Conservation (phyloP, 768 basidiomycete species). For the Tephrocybe sp. region DNA sequence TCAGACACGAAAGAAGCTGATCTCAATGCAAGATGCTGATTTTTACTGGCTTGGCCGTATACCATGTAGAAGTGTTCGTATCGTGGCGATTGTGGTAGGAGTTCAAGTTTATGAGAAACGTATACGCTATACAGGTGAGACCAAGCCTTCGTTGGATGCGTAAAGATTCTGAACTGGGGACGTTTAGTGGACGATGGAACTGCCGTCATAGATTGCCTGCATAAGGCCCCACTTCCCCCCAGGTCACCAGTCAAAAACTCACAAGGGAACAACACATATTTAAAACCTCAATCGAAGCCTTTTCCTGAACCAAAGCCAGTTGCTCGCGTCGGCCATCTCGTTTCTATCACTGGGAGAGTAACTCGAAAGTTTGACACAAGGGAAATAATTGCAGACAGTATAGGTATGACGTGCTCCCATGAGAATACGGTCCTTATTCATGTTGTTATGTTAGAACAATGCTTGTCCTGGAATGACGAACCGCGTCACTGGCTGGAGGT, state of each 20-base stretch:
- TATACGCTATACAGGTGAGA: slow-evolving; percentile 56
- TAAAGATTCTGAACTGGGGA: too few species aligned
- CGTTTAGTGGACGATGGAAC: slow-evolving; percentile 75
- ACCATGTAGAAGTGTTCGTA: slow-evolving; percentile 61
- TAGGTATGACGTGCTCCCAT: slow-evolving; percentile 39
- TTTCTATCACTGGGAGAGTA: slow-evolving; percentile 48
- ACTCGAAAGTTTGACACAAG: slow-evolving; percentile 37
- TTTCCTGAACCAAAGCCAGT: slow-evolving; percentile 29
- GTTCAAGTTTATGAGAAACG: slow-evolving; percentile 57
- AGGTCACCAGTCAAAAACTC: slow-evolving; percentile 18
- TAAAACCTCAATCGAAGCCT: slow-evolving; percentile 9
- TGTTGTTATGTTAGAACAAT: slow-evolving; percentile 37
- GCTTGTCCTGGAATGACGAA: slow-evolving; percentile 55
- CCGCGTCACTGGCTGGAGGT: slow-evolving; percentile 54
- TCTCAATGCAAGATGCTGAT: slow-evolving; percentile 41
- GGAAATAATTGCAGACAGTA: slow-evolving; percentile 44
- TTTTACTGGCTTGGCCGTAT: slow-evolving; percentile 72
- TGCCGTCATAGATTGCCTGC: slow-evolving; percentile 64
- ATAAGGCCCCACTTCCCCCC: slow-evolving; percentile 32
- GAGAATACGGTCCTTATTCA: too few species aligned
- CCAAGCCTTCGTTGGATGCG: not conserved
- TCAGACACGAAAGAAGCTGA: slow-evolving; percentile 3
- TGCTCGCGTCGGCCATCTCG: slow-evolving; percentile 43
- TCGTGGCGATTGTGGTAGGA: slow-evolving; percentile 67
- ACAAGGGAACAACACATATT: slow-evolving; percentile 10